These are phyloP conservation scores for Acrodontium crateriforme DNA, from an alignment of 2,329 filamentous ascomycete genomes.

Conservation along the genomic window DNA sequence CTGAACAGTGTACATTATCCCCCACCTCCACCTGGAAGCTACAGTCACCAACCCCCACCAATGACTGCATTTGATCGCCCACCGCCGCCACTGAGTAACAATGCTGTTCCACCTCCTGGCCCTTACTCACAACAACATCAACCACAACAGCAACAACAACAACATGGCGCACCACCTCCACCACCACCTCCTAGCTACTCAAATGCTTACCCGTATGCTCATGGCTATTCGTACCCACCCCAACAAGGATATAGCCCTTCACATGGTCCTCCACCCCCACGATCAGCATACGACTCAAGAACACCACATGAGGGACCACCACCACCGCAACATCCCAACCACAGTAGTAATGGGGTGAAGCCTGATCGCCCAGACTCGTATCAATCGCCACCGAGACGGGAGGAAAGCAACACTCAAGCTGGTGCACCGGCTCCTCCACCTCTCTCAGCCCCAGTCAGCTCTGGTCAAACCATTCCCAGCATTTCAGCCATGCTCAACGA, in stretches of 20 bases:
- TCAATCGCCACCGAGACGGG: slow-evolving; percentile 2
- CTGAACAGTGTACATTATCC: slow-evolving; percentile 24
- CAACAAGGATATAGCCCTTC: too few species aligned
- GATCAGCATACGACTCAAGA: slow-evolving; percentile 7
- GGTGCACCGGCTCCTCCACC: slow-evolving; percentile 16
- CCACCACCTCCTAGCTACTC: background rate
- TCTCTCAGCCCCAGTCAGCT: slow-evolving; percentile 24
- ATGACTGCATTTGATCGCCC: slow-evolving; percentile 25
- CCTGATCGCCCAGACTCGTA: slow-evolving; percentile 8
- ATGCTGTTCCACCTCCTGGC: slow-evolving; percentile 24
- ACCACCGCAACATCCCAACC: background rate
- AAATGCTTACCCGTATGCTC: background rate
- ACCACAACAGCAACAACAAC: slow-evolving; percentile 2
- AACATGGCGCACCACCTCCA: background rate
- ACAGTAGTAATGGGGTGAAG: too few species aligned
- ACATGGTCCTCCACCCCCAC: slow-evolving; percentile 3
- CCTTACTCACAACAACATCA: slow-evolving; percentile 8
- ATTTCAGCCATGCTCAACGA: slow-evolving; percentile 35
- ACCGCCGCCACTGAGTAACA: slow-evolving; percentile 24
- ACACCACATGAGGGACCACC: background rate
- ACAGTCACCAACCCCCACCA: slow-evolving; percentile 10
- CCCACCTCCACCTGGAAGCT: slow-evolving; percentile 14
- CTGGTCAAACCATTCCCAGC: slow-evolving; percentile 36
- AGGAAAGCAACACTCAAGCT: slow-evolving; percentile 23
- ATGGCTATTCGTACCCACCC: slow-evolving; percentile 1